These are phyloP conservation scores for Mycena leptocephala DNA, from an alignment of 768 basidiomycete genomes.

Conservation along the genomic window DNA sequence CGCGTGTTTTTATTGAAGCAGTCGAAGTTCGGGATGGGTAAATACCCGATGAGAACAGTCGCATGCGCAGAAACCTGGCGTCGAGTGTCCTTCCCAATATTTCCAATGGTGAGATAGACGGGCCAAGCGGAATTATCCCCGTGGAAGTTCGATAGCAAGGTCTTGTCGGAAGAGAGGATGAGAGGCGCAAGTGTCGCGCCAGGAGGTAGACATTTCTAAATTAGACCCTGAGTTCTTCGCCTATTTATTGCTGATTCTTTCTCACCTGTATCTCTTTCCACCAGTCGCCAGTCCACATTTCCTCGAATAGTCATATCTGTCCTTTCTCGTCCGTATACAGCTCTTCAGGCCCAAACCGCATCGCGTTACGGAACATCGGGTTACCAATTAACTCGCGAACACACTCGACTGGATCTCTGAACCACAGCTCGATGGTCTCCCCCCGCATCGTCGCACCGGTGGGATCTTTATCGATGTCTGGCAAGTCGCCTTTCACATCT, in stretches of 20 bases:
- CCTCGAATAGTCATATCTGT: constrained; percentile 31
- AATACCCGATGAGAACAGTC: constrained; percentile 49
- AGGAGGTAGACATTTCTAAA: constrained; percentile 1
- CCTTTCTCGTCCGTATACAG: constrained; percentile 16
- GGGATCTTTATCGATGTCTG: too few relatives aligned
- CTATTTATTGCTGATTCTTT: not conserved
- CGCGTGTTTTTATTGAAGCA: too few relatives aligned
- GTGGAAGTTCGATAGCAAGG: constrained; percentile 45
- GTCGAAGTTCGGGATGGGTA: constrained; percentile 53
- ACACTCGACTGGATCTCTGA: constrained; percentile 41
- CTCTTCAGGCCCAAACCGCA: constrained; percentile 43
- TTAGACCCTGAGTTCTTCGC: not conserved
- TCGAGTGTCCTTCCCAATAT: constrained; percentile 45
- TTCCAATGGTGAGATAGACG: constrained; percentile 52
- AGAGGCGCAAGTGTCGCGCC: constrained; percentile 41
- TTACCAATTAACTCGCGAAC: too few relatives aligned
- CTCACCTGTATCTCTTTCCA: constrained; percentile 51
- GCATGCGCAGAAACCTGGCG: constrained; percentile 44
- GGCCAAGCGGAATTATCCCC: constrained; percentile 53
- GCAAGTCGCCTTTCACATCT: constrained; percentile 32
- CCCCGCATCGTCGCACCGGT: not conserved
- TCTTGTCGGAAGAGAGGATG: too few relatives aligned
- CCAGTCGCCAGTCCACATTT: constrained; percentile 50
- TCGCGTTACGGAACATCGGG: constrained; percentile 38
- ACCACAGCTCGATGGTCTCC: constrained; percentile 45